Percentiles rank a stretch among this genome's conserved stretches.
Evolutionary conservation across 139 green algal genomes (phyloP).

Genomic region (Ettlia oleoabundans): DNA sequence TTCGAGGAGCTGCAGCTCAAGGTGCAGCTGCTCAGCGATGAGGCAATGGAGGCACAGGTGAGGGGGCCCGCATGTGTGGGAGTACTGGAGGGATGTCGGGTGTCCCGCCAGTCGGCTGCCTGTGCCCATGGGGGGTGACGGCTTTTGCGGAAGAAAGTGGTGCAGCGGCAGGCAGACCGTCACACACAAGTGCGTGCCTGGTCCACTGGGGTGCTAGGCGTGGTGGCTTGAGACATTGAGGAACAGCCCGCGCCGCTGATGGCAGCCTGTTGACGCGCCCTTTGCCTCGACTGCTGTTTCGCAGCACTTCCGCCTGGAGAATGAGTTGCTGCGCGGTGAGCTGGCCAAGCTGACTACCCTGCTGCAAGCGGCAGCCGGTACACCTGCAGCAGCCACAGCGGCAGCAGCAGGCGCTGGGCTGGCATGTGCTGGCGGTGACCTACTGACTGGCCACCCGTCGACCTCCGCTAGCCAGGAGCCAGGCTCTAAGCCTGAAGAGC

Average conservation of each 20-base stretch:
- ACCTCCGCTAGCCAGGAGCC: background rate
- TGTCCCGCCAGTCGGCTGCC: background rate
- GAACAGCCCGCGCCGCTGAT: background rate
- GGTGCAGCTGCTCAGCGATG: slow-evolving; percentile 14
- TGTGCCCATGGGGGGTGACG: no score
- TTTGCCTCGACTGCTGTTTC: background rate
- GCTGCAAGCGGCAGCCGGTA: background rate
- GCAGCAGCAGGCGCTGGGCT: no score
- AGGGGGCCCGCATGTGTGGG: background rate
- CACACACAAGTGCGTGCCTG: no score
- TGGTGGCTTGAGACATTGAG: no score
- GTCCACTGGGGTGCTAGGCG: no score
- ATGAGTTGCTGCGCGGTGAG: background rate
- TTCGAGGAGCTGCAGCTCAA: slow-evolving; percentile 45
- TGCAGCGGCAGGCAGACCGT: no score
- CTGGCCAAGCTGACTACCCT: background rate
- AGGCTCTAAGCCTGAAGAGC: background rate
- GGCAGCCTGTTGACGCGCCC: background rate
- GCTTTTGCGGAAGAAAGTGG: no score
- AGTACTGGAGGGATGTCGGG: background rate
- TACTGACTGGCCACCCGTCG: background rate
- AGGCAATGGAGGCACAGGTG: slow-evolving; percentile 2
- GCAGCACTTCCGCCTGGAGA: background rate
- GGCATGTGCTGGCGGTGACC: background rate
- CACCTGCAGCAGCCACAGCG: background rate